Evolutionary conservation across 78 protist genomes (phyloP).

Genomic region (Cavenderia fasciculata): DNA sequence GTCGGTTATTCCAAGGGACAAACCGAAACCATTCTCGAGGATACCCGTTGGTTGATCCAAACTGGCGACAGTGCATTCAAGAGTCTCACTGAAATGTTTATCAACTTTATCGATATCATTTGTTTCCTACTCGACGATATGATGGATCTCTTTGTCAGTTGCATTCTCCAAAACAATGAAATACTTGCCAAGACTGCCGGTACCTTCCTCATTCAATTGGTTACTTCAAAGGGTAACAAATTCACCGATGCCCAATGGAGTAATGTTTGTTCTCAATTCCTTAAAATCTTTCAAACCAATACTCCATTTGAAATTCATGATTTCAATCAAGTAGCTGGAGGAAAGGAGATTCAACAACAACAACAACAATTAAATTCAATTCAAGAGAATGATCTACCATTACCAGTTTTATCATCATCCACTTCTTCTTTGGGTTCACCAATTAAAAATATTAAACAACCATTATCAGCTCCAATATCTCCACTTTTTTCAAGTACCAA

Average conservation of each 20-base stretch:
- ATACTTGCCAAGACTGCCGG: conserved; percentile 72
- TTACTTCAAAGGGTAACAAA: conserved; percentile 72
- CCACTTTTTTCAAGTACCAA: conserved; percentile 11
- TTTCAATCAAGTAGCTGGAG: too few species aligned
- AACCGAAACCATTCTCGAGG: conserved; percentile 56
- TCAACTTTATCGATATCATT: conserved; percentile 73
- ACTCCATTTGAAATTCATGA: conserved; percentile 66
- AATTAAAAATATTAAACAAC: not conserved
- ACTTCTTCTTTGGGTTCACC: too few species aligned
- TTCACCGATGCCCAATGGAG: conserved; percentile 65
- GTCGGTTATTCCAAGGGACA: conserved; percentile 74
- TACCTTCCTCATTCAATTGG: conserved; percentile 73
- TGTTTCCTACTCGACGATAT: conserved; percentile 82
- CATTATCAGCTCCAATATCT: conserved; percentile 64
- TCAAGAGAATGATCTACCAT: too few species aligned
- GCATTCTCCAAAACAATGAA: conserved; percentile 78
- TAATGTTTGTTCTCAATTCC: conserved; percentile 50
- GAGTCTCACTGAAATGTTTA: conserved; percentile 71
- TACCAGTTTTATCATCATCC: too few species aligned
- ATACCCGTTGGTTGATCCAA: conserved; percentile 73
- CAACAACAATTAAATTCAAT: too few species aligned
- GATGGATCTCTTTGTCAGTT: conserved; percentile 70
- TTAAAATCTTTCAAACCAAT: conserved; percentile 61
- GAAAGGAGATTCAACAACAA: too few species aligned
- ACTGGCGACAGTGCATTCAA: conserved; percentile 84